Base-by-base conservation (phyloP, 768 basidiomycete genomes). In the Boletus huronensis region DNA sequence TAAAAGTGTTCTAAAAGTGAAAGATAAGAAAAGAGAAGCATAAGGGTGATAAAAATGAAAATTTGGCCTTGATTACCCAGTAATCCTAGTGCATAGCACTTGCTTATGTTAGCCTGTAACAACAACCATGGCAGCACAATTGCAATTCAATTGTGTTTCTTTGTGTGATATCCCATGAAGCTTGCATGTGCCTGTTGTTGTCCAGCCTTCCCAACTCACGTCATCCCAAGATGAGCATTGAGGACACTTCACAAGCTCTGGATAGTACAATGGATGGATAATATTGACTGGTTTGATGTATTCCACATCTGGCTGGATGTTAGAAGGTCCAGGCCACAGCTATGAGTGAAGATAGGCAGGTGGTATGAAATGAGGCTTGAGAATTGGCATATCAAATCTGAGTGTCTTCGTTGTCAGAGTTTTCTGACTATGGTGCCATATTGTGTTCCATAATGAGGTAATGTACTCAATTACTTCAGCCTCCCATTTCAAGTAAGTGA, bases 271-370 rank as follows among this genome's bases (percentile, higher is more conserved):
- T 6, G 44, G 57, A 13, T 58, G 56, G 6, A 58, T 8, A 1
- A 58, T 52, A 2, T 58, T 58, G 50, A 58, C 16, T 0, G 55
- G 45, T 6, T 52, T 58, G 1, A 58, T 1, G 23, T 58, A 58
- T 16, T 47, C 31, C 0, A 5, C 10, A 5, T 58, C 49, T 1
- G 47, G 53, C 5, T 38, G 28, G 34, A 55, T 21, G 16, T 13
- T 41, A 10, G 1, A 1, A 11, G 31, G 21, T 17, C 43, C 32
- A 5, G 41, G 29, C 3, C n/a, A 16, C 29, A 19, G 6, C n/a
- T 9, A 14, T 1, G 7, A 14, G 19, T 46, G 17, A 5, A 44
- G 29, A 13, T 40, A 19, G 19, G 6, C 11, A 5, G 16, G 41
- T 9, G 16, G 23, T 17, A 42, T 1, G 5, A 42, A 42, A 25